A percentile compares a stretch with the other conserved stretches of the same genome.
Conservation (phyloP, 2,329 filamentous ascomycete species). For the Diaporthe australafricana region DNA sequence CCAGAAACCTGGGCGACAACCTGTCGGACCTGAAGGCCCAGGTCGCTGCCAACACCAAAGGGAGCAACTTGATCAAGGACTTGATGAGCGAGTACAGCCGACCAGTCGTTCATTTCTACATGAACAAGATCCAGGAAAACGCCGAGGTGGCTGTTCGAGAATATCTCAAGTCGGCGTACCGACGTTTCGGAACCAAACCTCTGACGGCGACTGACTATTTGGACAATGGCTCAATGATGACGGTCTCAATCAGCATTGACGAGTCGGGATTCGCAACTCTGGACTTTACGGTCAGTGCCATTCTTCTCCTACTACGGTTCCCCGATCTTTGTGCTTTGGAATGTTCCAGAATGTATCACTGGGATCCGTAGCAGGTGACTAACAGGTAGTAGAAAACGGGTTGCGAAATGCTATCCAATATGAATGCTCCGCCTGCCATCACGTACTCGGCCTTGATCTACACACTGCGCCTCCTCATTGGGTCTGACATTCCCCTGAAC, state of each 20-base stretch:
- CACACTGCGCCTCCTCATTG: conserved; percentile 48
- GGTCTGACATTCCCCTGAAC: conserved; percentile 51
- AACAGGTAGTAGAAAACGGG: too few relatives aligned
- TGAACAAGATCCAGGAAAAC: conserved; percentile 55
- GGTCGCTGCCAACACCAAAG: conserved; percentile 56
- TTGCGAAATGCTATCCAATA: conserved; percentile 49
- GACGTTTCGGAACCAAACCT: conserved; percentile 54
- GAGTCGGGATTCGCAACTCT: conserved; percentile 46
- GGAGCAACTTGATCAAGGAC: conserved; percentile 48
- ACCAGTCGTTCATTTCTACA: conserved; percentile 49
- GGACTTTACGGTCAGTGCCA: conserved; percentile 50
- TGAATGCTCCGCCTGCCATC: conserved; percentile 51
- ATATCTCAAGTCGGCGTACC: conserved; percentile 48
- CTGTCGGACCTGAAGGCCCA: conserved; percentile 58
- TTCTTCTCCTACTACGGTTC: too few relatives aligned
- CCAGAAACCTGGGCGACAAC: conserved; percentile 54
- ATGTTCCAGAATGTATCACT: too few relatives aligned
- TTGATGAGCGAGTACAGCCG: conserved; percentile 50
- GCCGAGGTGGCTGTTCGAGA: conserved; percentile 52
- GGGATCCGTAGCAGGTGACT: too few relatives aligned
- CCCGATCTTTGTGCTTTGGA: too few relatives aligned
- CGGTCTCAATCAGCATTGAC: conserved; percentile 46
- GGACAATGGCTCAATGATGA: conserved; percentile 51
- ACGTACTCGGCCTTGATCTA: conserved; percentile 53
- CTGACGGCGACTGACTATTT: conserved; percentile 48